These are phyloP conservation scores for Adansonia grandidieri DNA, from an alignment of 441 rosid genomes.

Conservation along the genomic window DNA sequence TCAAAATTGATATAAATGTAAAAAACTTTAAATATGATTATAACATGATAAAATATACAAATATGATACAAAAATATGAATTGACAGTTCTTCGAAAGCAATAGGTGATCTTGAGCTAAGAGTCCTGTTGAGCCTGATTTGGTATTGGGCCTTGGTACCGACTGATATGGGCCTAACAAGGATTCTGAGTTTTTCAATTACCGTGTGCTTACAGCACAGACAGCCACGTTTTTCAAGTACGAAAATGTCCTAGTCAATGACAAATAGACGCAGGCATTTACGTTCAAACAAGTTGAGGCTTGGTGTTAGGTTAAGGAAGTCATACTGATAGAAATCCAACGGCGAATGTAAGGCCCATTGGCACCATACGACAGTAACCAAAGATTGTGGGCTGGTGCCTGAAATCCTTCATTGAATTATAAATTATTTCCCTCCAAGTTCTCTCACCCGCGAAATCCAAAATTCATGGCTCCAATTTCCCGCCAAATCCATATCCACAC, in stretches of 20 bases:
- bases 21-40: too few relatives aligned
- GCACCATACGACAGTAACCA: not conserved
- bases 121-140: too few relatives aligned
- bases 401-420: not conserved
- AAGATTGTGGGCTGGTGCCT: not conserved
- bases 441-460: constrained; percentile 43
- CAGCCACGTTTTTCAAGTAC: too few relatives aligned
- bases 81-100: too few relatives aligned
- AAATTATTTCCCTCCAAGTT: not conserved
- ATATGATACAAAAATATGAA: too few relatives aligned
- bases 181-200: too few relatives aligned
- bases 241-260: not conserved
- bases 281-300: not conserved
- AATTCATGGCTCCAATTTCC: constrained; percentile 3
- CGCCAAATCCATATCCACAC: constrained; percentile 27
- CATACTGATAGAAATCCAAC: not conserved
- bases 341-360: not conserved
- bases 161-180: too few relatives aligned
- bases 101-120: too few relatives aligned
- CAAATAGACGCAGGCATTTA: not conserved
- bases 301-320: not conserved
- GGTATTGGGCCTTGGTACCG: too few relatives aligned
- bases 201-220: not conserved
- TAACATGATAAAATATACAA: too few relatives aligned
- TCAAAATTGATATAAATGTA: too few relatives aligned